Evolutionary conservation across 805 yeast species (phyloP), one percentile per base, ranked within the genome.

Genomic region (Candida corydali): DNA sequence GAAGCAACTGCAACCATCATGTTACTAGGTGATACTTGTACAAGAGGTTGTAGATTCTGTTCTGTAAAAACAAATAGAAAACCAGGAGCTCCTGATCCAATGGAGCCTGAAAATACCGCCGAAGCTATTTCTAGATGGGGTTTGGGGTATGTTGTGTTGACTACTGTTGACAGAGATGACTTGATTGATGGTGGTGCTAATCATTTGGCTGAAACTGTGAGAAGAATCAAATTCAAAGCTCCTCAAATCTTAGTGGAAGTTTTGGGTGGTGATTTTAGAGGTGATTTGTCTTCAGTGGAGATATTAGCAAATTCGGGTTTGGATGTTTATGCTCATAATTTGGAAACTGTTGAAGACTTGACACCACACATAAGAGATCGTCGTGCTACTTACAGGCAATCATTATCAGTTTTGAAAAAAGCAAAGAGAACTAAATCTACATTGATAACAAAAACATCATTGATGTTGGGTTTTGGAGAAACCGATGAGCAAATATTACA

Each of bases 61-160:
- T 86, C 96, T 1, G 98, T 93, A 32, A 93, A 93, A 61, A 93
- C 99, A 1, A 81, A 80, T 57, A 75, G 98, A 52, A 65, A 65
- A 1, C 99, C 99, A 1, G 79, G 82, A 1, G 78, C 88, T 8
- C 82, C 95, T 6, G 99, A 93, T 64, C 96, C 97, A 15, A 79
- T 74, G 70, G 99, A 93, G 61, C 99, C 99, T 1, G 96, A 86
- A 55, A 87, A 93, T 52, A 94, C 98, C 0, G 98, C 98, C 0
- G 96, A 86, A 50, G 98, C 98, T 20, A 88, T 93, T 41, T 79
- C 86, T 28, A 80, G 96, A 62, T 93, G 98, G 98, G 98, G 98
- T 0, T 73, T 93, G 45, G 99, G 99, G 18, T 93, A 93, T 57
- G 97, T 93, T 8, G 99, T 93, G 15, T 69, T 93, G 45, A 93